Evolutionary conservation across 2,329 filamentous ascomycete genomes (phyloP).

Genomic region (Microcyclospora pomicola): DNA sequence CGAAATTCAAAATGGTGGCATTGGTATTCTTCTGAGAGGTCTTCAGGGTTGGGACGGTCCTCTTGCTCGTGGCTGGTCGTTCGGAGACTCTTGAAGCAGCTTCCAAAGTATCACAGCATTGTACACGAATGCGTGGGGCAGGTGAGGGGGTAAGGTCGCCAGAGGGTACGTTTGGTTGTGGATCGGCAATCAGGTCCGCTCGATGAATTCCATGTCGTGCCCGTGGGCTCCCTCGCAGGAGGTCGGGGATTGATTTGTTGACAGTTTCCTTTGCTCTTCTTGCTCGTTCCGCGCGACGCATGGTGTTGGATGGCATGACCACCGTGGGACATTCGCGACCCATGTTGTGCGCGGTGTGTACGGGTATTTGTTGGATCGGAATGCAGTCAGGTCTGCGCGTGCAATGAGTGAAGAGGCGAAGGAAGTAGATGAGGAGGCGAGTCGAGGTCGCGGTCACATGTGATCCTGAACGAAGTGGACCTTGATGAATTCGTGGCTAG

Average conservation of each 20-base stretch:
- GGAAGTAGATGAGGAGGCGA: too few relatives aligned
- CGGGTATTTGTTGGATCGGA: too few relatives aligned
- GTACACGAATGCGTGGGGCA: slow-evolving; percentile 30
- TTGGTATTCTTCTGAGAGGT: slow-evolving; percentile 21
- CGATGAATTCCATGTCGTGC: slow-evolving; percentile 42
- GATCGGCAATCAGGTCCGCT: slow-evolving; percentile 36
- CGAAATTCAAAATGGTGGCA: slow-evolving; percentile 49
- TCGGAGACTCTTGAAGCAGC: slow-evolving; percentile 28
- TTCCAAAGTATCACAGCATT: slow-evolving; percentile 39
- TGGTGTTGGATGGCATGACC: slow-evolving; percentile 9
- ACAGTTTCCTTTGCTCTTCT: slow-evolving; percentile 37
- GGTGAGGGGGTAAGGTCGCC: slow-evolving; percentile 5
- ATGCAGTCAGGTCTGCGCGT: too few relatives aligned
- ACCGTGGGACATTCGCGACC: slow-evolving; percentile 9
- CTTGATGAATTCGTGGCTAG: too few relatives aligned
- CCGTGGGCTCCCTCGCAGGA: slow-evolving; percentile 40
- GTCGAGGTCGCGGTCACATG: background rate
- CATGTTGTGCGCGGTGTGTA: slow-evolving; percentile 2
- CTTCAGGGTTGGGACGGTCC: slow-evolving; percentile 8
- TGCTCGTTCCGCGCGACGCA: slow-evolving; percentile 15
- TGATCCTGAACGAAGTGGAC: background rate
- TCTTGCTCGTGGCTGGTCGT: slow-evolving; percentile 11
- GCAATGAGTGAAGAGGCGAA: too few relatives aligned
- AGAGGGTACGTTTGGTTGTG: slow-evolving; percentile 12
- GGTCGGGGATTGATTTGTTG: slow-evolving; percentile 45